Conservation (phyloP, 1,139 yeast species). For the Kurtzmaniella quercitrusa region DNA sequence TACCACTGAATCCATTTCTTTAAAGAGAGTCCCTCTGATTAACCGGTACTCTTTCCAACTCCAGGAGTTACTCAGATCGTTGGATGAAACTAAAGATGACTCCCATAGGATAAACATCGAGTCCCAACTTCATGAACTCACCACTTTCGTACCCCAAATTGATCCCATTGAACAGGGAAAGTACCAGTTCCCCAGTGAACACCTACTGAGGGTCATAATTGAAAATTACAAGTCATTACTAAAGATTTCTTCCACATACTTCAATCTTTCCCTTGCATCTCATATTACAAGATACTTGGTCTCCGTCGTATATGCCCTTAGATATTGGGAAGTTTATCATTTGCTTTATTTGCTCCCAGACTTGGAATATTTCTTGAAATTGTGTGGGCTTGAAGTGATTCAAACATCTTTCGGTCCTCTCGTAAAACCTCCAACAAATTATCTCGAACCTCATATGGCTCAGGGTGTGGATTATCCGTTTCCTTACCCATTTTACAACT, state of each 20-base stretch:
- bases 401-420: slow-evolving; percentile 39
- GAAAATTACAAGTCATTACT: slow-evolving; percentile 34
- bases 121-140: slow-evolving; percentile 21
- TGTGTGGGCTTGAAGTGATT: slow-evolving; percentile 33
- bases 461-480: slow-evolving; percentile 44
- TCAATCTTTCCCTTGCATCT: slow-evolving; percentile 34
- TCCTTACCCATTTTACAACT: slow-evolving; percentile 46
- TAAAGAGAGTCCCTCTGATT: slow-evolving; percentile 12
- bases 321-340: slow-evolving; percentile 47
- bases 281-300: slow-evolving; percentile 38
- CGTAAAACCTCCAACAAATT: slow-evolving; percentile 39
- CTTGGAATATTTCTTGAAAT: slow-evolving; percentile 28
- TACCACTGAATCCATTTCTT: slow-evolving; percentile 6
- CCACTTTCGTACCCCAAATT: slow-evolving; percentile 23
- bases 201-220: slow-evolving; percentile 33
- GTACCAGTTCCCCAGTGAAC: slow-evolving; percentile 26
- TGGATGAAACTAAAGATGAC: slow-evolving; percentile 28
- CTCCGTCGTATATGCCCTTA: slow-evolving; percentile 33
- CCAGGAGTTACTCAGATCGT: slow-evolving; percentile 24
- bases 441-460: slow-evolving; percentile 30
- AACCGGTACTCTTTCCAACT: slow-evolving; percentile 24
- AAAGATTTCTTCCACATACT: slow-evolving; percentile 30
- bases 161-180: not conserved
- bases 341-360: slow-evolving; percentile 31
- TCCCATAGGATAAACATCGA: slow-evolving; percentile 27